phyloP scores from a whole-genome alignment of 2,329 filamentous ascomycete species.

The Stenocarpella maydis region DNA sequence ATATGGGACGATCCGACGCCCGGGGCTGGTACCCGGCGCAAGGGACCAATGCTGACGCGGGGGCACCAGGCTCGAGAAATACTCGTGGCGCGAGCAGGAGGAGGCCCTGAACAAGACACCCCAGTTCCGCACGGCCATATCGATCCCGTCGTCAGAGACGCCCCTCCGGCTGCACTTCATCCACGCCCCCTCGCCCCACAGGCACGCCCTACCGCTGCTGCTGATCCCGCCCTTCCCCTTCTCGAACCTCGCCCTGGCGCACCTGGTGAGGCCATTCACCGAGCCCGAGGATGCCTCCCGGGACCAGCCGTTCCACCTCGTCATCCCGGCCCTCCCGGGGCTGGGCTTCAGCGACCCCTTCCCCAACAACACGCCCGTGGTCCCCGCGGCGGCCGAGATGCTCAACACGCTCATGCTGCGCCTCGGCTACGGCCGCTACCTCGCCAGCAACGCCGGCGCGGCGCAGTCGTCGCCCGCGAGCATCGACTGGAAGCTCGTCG shows the following conservation, averaged over 20 bases:
- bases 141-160: conserved; percentile 48
- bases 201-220: conserved; percentile 67
- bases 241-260: conserved; percentile 66
- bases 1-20: neutral
- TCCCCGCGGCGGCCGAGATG: conserved; percentile 61
- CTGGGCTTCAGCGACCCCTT: conserved; percentile 73
- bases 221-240: conserved; percentile 72
- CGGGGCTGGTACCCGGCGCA: neutral
- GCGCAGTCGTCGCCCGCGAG: conserved; percentile 54
- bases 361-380: conserved; percentile 55
- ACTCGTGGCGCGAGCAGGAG: conserved; percentile 71
- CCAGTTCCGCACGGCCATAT: conserved; percentile 68
- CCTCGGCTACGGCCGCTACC: conserved; percentile 66
- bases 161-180: conserved; percentile 70
- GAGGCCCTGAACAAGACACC: conserved; percentile 64
- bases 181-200: conserved; percentile 62
- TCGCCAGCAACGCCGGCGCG: conserved; percentile 63
- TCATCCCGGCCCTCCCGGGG: conserved; percentile 71
- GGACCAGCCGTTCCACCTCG: conserved; percentile 68
- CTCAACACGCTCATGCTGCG: conserved; percentile 67
- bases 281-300: conserved; percentile 56
- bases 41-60: conserved; percentile 29
- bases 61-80: conserved; percentile 67
- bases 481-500: conserved; percentile 61
- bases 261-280: conserved; percentile 63